Evolutionary conservation across 352 stramenopile species (phyloP), one percentile per base, ranked within the genome.

Genomic region (Plasmopara halstedii): DNA sequence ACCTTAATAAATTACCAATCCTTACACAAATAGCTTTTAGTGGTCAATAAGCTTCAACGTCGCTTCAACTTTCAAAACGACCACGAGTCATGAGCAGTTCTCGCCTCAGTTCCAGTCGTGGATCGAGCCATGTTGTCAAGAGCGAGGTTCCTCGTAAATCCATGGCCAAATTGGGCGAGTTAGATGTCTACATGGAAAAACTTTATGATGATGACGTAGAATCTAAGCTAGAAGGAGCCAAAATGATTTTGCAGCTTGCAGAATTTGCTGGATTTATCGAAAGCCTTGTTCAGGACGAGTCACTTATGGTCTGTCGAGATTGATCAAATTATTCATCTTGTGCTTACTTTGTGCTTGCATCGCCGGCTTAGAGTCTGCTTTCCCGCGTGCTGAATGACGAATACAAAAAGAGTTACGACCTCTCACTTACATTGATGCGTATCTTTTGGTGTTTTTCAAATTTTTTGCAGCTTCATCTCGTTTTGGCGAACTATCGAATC

Each of bases 361-460:
- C 25, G 11, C 6, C 13, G 18, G 2, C 3, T 6, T 4, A 46
- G 38, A 88, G 80, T 43, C 74, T 96, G 8, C 64, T 98, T 6
- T 96, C 87, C 33, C 81, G 94, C 14, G 83, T 97, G 14, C 67
- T 98, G 22, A 92, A 93, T 40, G 94, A 98, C 60, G 92, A 98
- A 46, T 97, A 95, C 73, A 95, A 95, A 62, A 96, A 96, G 59
- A 94, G 71, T 42, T 91, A 89, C 46, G 92, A 97, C 61, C 88
- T 98, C 39, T 85, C 83, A 22, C 88, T 97, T 53, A 94, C 88
- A 7, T 94, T 98, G 62, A 87, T 97, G 71, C 83, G 94, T 51
- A 87, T 97, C 42, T 98, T 98, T 53, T 95, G 92, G 63, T 92
- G 87, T 45, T 96, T 98, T 50, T 97, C 87, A 44, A 97, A 96